Evolutionary conservation across 1,284 basidiomycete species (phyloP).

Genomic region (Lignosus rhinocerotis): DNA sequence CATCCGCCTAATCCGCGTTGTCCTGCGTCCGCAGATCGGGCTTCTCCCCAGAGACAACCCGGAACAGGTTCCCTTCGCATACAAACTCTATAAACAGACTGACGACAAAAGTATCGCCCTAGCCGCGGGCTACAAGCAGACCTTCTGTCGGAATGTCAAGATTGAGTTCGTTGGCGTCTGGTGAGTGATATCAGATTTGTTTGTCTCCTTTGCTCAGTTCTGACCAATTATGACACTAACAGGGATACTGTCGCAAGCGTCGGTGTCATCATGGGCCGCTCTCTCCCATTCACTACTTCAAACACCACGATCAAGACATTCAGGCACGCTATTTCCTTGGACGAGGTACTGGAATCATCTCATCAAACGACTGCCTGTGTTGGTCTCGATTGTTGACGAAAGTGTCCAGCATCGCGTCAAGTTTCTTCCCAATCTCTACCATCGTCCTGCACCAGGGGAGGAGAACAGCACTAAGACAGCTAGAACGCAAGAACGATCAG

Average conservation of each 20-base stretch:
- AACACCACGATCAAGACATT: constrained; percentile 43
- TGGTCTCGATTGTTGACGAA: not conserved
- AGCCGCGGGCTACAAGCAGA: constrained; percentile 50
- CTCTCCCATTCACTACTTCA: constrained; percentile 42
- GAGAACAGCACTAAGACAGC: not conserved
- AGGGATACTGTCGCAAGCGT: constrained; percentile 44
- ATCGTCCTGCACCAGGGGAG: constrained; percentile 15
- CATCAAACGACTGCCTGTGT: not conserved
- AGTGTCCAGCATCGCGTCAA: constrained; percentile 35
- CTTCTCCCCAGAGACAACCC: constrained; percentile 50
- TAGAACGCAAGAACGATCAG: not conserved
- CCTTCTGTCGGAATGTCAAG: constrained; percentile 49
- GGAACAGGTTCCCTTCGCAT: constrained; percentile 59
- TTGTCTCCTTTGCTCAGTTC: not conserved
- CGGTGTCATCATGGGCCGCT: constrained; percentile 38
- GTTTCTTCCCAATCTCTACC: constrained; percentile 39
- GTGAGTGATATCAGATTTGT: constrained; percentile 14
- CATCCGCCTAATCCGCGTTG: not conserved
- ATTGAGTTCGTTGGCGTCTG: constrained; percentile 51
- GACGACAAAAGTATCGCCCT: constrained; percentile 42
- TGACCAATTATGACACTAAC: not conserved
- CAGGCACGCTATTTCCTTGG: constrained; percentile 45
- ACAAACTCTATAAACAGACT: constrained; percentile 52
- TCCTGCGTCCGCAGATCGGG: constrained; percentile 40
- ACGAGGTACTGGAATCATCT: constrained; percentile 35